phyloP scores from a whole-genome alignment of 2,329 filamentous ascomycete species.

The Claviceps monticola region DNA sequence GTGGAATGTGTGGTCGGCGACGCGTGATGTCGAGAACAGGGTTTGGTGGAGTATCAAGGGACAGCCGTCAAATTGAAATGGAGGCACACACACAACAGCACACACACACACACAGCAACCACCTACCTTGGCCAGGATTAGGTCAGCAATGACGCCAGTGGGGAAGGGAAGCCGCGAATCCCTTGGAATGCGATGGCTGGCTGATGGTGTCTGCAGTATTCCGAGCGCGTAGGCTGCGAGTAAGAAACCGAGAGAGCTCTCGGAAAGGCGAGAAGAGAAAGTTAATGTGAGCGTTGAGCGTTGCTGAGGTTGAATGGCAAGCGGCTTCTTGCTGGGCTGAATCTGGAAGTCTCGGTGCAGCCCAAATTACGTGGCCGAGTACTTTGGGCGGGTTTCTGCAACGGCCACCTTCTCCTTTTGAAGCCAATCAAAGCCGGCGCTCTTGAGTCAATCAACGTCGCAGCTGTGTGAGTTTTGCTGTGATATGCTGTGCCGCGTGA shows the following conservation, averaged over 20 bases:
- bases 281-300: not conserved
- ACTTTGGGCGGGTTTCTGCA: conserved; percentile 16
- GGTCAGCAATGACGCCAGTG: conserved; percentile 26
- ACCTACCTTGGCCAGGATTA: conserved; percentile 17
- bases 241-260: not conserved
- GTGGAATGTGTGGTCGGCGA: not conserved
- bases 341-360: conserved; percentile 23
- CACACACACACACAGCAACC: conserved; percentile 11
- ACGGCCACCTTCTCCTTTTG: conserved; percentile 5
- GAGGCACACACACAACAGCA: conserved; percentile 16
- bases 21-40: conserved; percentile 2
- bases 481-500: not conserved
- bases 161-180: conserved; percentile 3
- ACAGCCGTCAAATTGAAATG: conserved; percentile 23
- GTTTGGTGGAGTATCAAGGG: conserved; percentile 4
- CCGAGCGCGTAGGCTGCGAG: not conserved
- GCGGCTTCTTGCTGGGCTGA: conserved; percentile 7
- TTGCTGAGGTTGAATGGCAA: conserved; percentile 1
- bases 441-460: conserved; percentile 1
- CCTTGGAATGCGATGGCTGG: not conserved
- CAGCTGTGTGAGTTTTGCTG: not conserved
- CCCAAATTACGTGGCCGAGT: conserved; percentile 19
- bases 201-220: not conserved
- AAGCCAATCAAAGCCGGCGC: conserved; percentile 10
- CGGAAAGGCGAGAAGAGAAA: not conserved